phyloP scores from a whole-genome alignment of 2,329 filamentous ascomycete genomes.

The Fusarium tanahbumbuense region DNA sequence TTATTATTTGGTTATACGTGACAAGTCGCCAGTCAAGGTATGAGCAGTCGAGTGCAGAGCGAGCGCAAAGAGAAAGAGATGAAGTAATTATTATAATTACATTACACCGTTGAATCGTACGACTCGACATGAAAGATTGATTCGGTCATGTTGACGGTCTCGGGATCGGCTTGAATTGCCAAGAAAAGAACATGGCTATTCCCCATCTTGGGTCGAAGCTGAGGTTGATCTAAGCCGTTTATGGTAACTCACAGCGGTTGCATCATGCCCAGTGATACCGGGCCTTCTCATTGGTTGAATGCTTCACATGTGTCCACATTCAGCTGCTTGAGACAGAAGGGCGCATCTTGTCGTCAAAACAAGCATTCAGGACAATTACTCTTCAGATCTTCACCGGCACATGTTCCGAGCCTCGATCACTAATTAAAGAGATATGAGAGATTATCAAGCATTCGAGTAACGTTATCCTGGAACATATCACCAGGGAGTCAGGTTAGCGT shows the following conservation, averaged over 20 bases:
- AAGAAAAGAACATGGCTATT: slow-evolving; percentile 3
- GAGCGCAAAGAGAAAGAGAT: too few relatives aligned
- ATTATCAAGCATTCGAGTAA: not conserved
- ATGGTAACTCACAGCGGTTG: slow-evolving; percentile 1
- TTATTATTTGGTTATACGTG: not conserved
- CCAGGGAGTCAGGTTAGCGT: not conserved
- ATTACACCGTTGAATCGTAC: not conserved
- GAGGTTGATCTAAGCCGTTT: accelerated
- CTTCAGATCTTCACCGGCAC: not conserved
- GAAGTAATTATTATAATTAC: not conserved
- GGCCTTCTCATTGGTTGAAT: not conserved
- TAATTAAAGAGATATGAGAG: not conserved
- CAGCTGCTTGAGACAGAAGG: not conserved
- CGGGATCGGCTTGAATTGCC: slow-evolving; percentile 10
- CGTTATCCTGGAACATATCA: not conserved
- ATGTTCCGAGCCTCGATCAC: not conserved
- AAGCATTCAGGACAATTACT: not conserved
- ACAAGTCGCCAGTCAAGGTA: not conserved
- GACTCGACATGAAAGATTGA: not conserved
- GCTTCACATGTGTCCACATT: not conserved
- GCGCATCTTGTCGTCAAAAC: not conserved
- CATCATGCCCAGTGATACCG: not conserved
- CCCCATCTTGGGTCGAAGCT: not conserved
- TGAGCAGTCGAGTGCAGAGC: not conserved
- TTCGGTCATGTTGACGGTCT: not conserved